Conservation (phyloP, 768 basidiomycete species). For the Tulasnella sp. region DNA sequence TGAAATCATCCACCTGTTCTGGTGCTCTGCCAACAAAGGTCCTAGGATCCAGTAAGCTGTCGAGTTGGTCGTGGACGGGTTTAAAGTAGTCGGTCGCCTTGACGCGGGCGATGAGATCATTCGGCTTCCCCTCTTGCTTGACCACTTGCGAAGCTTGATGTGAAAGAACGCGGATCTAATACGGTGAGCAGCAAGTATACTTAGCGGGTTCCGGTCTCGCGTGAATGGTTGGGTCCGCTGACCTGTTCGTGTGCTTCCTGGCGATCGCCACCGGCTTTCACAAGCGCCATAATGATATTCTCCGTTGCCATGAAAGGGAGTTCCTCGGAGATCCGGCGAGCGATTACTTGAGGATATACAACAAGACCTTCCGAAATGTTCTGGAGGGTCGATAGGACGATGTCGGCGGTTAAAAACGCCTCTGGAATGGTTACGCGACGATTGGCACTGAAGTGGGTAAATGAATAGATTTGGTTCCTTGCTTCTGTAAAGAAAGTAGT, state of each 20-base stretch:
- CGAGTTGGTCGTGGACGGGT: constrained; percentile 72
- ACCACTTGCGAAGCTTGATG: constrained; percentile 93
- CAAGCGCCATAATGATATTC: constrained; percentile 98
- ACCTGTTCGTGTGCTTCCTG: constrained; percentile 97
- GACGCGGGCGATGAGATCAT: constrained; percentile 89
- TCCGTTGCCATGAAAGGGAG: constrained; percentile 99
- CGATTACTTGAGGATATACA: constrained; percentile 96
- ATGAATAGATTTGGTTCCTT: too few species aligned
- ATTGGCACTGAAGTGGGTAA: constrained; percentile 56
- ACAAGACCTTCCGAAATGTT: constrained; percentile 98
- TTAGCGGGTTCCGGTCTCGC: constrained; percentile 18
- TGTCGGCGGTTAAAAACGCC: constrained; percentile 94
- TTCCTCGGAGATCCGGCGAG: constrained; percentile 82
- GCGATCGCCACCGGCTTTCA: constrained; percentile 87
- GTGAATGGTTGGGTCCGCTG: constrained; percentile 33
- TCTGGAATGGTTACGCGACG: constrained; percentile 93
- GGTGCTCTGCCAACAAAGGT: constrained; percentile 93
- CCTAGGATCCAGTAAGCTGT: constrained; percentile 65
- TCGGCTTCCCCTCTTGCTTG: constrained; percentile 87
- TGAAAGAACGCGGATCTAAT: constrained; percentile 56
- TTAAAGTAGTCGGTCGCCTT: constrained; percentile 76
- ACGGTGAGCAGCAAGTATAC: not conserved
- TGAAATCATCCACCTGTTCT: constrained; percentile 84
- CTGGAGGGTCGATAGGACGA: constrained; percentile 87
- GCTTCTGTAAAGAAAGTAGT: not conserved